Base-by-base conservation (phyloP, 1,284 basidiomycete species). In the Papiliotrema terrestris region DNA sequence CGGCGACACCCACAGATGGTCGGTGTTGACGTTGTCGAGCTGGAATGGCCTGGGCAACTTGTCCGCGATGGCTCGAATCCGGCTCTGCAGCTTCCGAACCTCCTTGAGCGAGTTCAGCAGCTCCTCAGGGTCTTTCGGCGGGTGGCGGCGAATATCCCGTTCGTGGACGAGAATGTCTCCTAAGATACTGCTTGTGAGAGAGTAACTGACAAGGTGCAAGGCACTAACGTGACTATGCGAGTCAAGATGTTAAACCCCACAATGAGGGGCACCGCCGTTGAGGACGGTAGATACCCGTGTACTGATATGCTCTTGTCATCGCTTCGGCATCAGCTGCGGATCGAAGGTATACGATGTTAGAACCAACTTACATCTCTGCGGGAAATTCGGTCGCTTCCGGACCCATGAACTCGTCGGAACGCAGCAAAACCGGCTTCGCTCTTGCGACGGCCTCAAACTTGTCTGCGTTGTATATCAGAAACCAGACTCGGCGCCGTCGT, bases 401-500 rank as follows among this genome's bases (percentile, higher is more conserved):
- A 20, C 59, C 59, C 39, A 63, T 50, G 48, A 67, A 67, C 52
- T 67, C 65, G 49, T 67, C 65, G 1, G 61, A 59, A 25, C 59
- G 51, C 37, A 67, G 32, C 26, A 67, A 37, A 14, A 67, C 57
- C 1, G 65, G 63, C 50, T 58, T 61, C 4, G 42, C 32, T 14
- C 56, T n/a, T 23, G 54, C 39, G 13, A 58, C 49, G 19, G 63
- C 63, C 49, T 66, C 65, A 41, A 63, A 61, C 43, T 67, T 67
- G 46, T 67, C 65, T 25, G 63, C 63, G 41, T 67, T 67, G 55
- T 63, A 61, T 9, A 67, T 57, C 19, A 62, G 41, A 43, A 60
- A 62, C 56, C 58, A 67, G 13, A 61, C 55, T 51, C 63, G 32
- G 3, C 65, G 54, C n/a, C 63, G 32, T 17, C 65, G 55, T 45